These are phyloP conservation scores for Coemansia sp. DNA, from an alignment of 192 early-diverging fungal species.

Conservation along the genomic window DNA sequence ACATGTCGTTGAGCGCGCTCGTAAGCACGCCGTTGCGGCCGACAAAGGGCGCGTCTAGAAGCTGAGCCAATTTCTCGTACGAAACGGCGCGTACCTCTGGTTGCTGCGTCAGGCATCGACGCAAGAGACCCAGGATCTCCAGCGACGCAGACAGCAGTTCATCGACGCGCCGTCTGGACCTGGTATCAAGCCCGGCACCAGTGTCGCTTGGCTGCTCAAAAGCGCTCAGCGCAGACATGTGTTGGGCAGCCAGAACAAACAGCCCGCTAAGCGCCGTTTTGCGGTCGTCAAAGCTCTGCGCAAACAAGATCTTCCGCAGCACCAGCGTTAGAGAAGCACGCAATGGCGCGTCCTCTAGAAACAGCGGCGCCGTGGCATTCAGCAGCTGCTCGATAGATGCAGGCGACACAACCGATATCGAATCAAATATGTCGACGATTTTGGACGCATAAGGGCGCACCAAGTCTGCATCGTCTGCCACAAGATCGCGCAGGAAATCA, in stretches of 20 bases:
- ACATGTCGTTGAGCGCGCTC: slow-evolving; percentile 19
- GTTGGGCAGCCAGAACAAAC: slow-evolving; percentile 49
- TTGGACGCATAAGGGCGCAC: slow-evolving; percentile 28
- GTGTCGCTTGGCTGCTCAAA: slow-evolving; percentile 9
- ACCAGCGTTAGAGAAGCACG: slow-evolving; percentile 64
- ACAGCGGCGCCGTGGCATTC: slow-evolving; percentile 55
- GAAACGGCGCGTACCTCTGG: slow-evolving; percentile 56
- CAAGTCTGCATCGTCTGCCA: slow-evolving; percentile 23
- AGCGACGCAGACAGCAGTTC: slow-evolving; percentile 23
- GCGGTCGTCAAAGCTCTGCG: slow-evolving; percentile 60
- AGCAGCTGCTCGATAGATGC: slow-evolving; percentile 57
- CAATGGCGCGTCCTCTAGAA: slow-evolving; percentile 55
- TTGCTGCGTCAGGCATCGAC: slow-evolving; percentile 70
- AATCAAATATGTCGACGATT: slow-evolving; percentile 67
- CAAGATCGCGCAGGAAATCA: slow-evolving; percentile 24
- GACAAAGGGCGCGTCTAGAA: slow-evolving; percentile 41
- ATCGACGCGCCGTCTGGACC: slow-evolving; percentile 12
- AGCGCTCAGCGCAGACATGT: slow-evolving; percentile 19
- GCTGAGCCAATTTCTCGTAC: slow-evolving; percentile 56
- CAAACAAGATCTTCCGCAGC: slow-evolving; percentile 67
- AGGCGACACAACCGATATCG: slow-evolving; percentile 58
- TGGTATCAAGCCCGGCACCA: not conserved
- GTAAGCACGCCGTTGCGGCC: slow-evolving; percentile 14
- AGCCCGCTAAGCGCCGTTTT: slow-evolving; percentile 62
- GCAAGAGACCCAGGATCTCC: slow-evolving; percentile 56